A percentile compares a stretch with the other conserved stretches of the same genome.
phyloP scores from a whole-genome alignment of 78 protist species.

The Trichosphaerium sp. region DNA sequence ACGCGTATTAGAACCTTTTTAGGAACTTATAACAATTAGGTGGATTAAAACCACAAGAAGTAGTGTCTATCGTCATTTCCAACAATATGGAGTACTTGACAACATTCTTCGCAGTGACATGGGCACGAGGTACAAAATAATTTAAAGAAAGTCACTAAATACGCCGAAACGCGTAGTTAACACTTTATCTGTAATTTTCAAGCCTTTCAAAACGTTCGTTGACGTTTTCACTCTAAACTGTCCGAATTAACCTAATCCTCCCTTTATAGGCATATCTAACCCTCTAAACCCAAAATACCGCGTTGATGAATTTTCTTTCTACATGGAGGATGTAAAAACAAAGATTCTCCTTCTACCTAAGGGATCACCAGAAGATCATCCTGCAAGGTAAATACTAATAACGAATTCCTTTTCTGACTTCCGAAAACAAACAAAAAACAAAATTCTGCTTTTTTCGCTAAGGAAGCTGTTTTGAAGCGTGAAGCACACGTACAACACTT shows the following conservation, averaged over 20 bases:
- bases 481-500: not conserved
- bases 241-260: no score
- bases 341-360: slow-evolving; percentile 38
- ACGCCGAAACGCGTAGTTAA: no score
- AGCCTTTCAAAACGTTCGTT: no score
- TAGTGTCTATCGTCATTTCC: not conserved
- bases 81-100: not conserved
- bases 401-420: slow-evolving; percentile 1
- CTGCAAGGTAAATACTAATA: slow-evolving; percentile 26
- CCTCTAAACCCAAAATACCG: not conserved
- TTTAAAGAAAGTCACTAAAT: no score
- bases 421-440: not conserved
- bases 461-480: not conserved
- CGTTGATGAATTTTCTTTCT: slow-evolving; percentile 48
- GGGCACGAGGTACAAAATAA: not conserved
- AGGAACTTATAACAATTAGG: no score
- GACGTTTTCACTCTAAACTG: no score
- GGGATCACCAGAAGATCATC: slow-evolving; percentile 12
- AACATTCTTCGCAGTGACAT: not conserved
- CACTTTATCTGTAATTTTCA: no score
- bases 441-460: not conserved
- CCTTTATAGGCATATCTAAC: not conserved
- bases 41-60: no score
- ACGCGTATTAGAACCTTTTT: no score
- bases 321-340: slow-evolving; percentile 35